phyloP scores from a whole-genome alignment of 768 basidiomycete genomes.

The Suillus clintonianus region DNA sequence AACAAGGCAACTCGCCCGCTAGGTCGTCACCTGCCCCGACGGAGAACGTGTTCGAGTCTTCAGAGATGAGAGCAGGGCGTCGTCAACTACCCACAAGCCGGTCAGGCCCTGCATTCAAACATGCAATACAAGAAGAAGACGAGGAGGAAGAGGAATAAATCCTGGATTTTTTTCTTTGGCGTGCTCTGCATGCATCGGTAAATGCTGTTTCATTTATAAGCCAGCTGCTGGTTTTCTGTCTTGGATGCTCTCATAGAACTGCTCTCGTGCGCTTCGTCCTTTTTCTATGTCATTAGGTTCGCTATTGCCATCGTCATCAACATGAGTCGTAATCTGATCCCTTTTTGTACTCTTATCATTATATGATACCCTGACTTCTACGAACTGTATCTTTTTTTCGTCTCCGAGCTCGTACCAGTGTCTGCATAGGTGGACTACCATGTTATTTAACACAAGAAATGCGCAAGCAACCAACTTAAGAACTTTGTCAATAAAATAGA shows the following conservation, averaged over 20 bases:
- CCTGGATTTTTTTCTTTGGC: constrained; percentile 2
- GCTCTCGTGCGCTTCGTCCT: constrained; percentile 4
- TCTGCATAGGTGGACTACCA: neutral
- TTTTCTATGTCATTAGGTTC: constrained; percentile 9
- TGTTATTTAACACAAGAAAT: neutral
- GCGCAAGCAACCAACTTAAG: neutral
- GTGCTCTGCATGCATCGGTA: neutral
- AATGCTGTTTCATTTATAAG: constrained; percentile 7
- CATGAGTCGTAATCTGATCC: neutral
- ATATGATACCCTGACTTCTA: constrained; percentile 26
- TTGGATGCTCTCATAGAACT: constrained; percentile 13
- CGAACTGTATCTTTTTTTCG: constrained; percentile 4
- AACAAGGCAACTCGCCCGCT: constrained; percentile 59
- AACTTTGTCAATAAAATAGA: neutral
- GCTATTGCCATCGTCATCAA: constrained; percentile 18
- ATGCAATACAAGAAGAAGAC: constrained; percentile 83
- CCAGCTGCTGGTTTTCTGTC: constrained; percentile 9
- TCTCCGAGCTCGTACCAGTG: neutral
- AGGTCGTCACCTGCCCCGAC: constrained; percentile 59
- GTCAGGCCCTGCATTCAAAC: constrained; percentile 68
- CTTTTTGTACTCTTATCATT: constrained; percentile 19
- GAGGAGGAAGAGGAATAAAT: constrained; percentile 74
- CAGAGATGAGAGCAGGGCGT: constrained; percentile 56
- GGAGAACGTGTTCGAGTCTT: constrained; percentile 49
- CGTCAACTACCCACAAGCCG: constrained; percentile 71